These are phyloP conservation scores for Verticillium albo-atrum DNA, from an alignment of 2,329 filamentous ascomycete species.

Conservation along the genomic window DNA sequence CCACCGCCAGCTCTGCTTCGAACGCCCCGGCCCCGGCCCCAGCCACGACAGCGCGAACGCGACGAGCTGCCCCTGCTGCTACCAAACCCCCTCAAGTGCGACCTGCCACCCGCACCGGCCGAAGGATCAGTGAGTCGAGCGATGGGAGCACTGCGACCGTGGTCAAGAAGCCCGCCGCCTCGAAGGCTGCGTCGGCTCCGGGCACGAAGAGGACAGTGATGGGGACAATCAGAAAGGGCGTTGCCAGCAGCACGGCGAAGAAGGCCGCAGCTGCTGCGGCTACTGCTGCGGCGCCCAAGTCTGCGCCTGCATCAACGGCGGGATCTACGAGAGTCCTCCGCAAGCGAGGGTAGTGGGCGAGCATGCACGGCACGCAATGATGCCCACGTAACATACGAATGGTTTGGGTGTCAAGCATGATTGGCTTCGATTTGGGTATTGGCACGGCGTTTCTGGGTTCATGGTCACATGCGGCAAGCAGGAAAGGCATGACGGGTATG, in stretches of 20 bases:
- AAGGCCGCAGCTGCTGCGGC: conserved; percentile 40
- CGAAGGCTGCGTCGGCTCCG: conserved; percentile 29
- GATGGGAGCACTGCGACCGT: conserved; percentile 62
- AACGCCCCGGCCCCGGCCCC: conserved; percentile 21
- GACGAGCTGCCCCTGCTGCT: conserved; percentile 29
- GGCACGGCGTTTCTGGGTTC: background rate
- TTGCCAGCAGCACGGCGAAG: conserved; percentile 42
- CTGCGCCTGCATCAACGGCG: conserved; percentile 35
- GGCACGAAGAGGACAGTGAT: conserved; percentile 48
- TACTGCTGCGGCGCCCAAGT: conserved; percentile 36
- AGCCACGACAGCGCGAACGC: conserved; percentile 26
- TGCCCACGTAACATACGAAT: background rate
- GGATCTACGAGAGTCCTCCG: conserved; percentile 49
- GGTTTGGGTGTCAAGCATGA: background rate
- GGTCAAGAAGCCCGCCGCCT: conserved; percentile 46
- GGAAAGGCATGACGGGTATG: background rate
- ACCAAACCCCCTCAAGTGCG: conserved; percentile 22
- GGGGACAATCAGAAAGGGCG: conserved; percentile 48
- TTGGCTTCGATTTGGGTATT: background rate
- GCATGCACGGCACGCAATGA: background rate
- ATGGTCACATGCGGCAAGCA: background rate
- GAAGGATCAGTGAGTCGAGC: conserved; percentile 58
- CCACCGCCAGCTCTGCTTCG: conserved; percentile 34
- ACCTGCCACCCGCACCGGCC: conserved; percentile 41
- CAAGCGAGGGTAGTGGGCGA: conserved; percentile 38